A percentile compares a stretch with the other conserved stretches of the same genome.
Evolutionary conservation across 2,329 filamentous ascomycete species (phyloP).

Genomic region (Paraconiothyrium brasiliense): DNA sequence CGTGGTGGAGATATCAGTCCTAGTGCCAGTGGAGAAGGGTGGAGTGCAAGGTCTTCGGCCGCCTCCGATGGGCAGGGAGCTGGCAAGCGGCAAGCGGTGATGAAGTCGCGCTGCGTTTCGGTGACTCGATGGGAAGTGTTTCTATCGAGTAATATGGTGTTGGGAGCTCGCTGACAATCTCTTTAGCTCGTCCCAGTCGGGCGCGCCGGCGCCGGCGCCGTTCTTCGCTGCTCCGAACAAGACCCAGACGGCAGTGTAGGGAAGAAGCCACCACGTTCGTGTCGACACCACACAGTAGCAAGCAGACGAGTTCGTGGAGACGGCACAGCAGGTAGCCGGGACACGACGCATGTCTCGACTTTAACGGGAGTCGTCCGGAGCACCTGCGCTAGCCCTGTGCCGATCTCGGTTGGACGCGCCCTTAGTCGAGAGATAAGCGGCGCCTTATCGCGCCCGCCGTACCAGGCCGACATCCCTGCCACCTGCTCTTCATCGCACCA

Average conservation of each 20-base stretch:
- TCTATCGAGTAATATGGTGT: conserved; percentile 46
- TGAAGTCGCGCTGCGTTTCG: conserved; percentile 30
- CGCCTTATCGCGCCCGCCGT: conserved; percentile 23
- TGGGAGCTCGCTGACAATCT: conserved; percentile 36
- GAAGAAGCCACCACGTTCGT: neutral
- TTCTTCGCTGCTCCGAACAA: conserved; percentile 12
- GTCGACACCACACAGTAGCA: neutral
- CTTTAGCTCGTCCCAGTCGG: conserved; percentile 33
- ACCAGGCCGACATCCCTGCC: conserved; percentile 8
- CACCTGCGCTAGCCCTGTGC: conserved; percentile 40
- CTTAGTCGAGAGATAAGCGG: conserved; percentile 16
- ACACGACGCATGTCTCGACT: conserved; percentile 9
- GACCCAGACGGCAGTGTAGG: neutral
- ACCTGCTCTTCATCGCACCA: conserved; percentile 2
- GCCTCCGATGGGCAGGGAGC: conserved; percentile 30
- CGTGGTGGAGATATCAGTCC: neutral
- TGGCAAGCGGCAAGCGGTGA: conserved; percentile 23
- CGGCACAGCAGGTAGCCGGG: neutral
- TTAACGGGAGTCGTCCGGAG: conserved; percentile 31
- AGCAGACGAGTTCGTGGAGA: neutral
- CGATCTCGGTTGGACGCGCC: conserved; percentile 29
- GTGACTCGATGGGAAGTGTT: conserved; percentile 44
- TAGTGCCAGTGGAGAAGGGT: neutral
- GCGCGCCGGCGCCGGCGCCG: conserved; percentile 30
- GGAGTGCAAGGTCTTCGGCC: conserved; percentile 28